Conservation (phyloP, 495 filamentous ascomycete genomes). For the Aspergillus panamensis region DNA sequence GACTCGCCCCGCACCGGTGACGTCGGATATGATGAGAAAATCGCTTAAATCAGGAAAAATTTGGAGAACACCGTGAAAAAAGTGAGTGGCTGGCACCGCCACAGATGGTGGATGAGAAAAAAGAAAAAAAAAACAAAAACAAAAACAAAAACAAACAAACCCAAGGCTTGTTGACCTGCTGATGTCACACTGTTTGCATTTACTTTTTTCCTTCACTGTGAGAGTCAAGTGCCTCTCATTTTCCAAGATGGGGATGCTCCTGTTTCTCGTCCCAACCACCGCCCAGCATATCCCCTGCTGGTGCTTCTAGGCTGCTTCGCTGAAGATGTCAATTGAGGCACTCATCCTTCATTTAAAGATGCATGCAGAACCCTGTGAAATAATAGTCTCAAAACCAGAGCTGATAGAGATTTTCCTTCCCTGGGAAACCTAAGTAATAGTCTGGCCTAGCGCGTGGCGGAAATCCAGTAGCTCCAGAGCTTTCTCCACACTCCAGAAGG, state of each 20-base stretch:
- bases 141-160: not conserved
- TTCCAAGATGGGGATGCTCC: too few species aligned
- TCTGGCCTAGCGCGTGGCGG: slow-evolving; percentile 13
- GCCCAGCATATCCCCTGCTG: not conserved
- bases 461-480: slow-evolving; percentile 2
- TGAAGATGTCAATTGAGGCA: not conserved
- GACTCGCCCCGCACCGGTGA: too few species aligned
- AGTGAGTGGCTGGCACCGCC: not conserved
- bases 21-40: not conserved
- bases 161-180: not conserved
- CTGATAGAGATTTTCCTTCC: not conserved
- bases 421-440: not conserved
- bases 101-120: not conserved
- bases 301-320: not conserved
- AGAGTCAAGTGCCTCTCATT: too few species aligned
- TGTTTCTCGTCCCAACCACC: not conserved
- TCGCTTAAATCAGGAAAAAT: not conserved
- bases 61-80: not conserved
- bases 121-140: not conserved
- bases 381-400: not conserved
- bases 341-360: not conserved
- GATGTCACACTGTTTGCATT: not conserved
- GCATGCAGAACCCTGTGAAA: not conserved
- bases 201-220: not conserved
- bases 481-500: slow-evolving; percentile 5